Base-by-base conservation (phyloP, 345 rosid species). In the Ailanthus altissimus region DNA sequence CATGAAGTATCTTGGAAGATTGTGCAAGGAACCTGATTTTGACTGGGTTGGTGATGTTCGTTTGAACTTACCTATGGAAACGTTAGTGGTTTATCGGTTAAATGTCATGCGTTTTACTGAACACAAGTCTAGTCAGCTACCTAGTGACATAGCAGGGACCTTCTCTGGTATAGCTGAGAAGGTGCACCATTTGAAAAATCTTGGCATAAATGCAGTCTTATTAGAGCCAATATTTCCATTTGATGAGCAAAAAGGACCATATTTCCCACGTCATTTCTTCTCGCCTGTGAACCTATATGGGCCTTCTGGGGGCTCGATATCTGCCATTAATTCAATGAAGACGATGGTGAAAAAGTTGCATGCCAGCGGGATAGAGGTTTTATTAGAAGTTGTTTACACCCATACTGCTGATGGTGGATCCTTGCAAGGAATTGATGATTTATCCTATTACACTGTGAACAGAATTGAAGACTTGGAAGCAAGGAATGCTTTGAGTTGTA, bases 271-370 rank as follows among this genome's bases (percentile, higher is more conserved):
- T 75, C 93, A 96, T 83, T 96, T 93, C 78, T 93, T 93, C 81
- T 90, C 98, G 2, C 97, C 91, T 3, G 79, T 76, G 72, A 88
- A 65, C 75, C 53, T 84, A 6, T 85, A 82, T 59, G 96, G 91
- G 57, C 91, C 90, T 82, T 87, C 90, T 70, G 82, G 78, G 71
- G 73, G 76, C 67, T 80, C 87, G 26, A 78, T 84, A 43, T 86
- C 89, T 56, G 84, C 90, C n/a, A 84, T 87, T 79, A 86, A 81
- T 58, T 88, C 97, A 5, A 84, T 90, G 91, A 96, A 91, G 84
- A 94, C 89, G 81, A 93, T 93, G 93, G 99, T 93, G 79, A 93
- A 88, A 91, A 85, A 81, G 61, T 64, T 96, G 77, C 99, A 96
- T 78, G 84, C 91, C 54, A 80, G 84, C 75, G 93, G 97, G 46